A percentile compares a stretch with the other conserved stretches of the same genome.
These are phyloP conservation scores for Suillus fuscotomentosus DNA, from an alignment of 768 basidiomycete species.

Conservation along the genomic window DNA sequence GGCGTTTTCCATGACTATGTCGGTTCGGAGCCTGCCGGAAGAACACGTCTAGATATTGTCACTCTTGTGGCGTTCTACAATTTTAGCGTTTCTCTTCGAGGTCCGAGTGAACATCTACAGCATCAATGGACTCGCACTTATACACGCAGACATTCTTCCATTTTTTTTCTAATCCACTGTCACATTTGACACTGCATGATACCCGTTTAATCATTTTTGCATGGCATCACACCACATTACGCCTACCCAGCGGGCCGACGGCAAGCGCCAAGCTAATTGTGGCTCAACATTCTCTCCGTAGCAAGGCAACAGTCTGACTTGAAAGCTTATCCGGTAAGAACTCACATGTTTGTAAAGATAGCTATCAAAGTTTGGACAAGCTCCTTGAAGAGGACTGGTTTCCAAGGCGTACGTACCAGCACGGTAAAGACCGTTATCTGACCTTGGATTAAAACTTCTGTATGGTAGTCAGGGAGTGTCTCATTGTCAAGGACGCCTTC, in stretches of 20 bases:
- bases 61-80: not conserved
- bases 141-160: not conserved
- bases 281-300: not conserved
- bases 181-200: not conserved
- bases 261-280: not conserved
- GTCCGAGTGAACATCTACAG: not conserved
- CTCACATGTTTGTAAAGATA: not conserved
- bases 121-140: not conserved
- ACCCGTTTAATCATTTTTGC: not conserved
- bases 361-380: not conserved
- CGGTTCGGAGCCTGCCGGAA: not conserved
- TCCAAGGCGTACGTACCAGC: not conserved
- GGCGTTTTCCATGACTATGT: not conserved
- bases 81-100: not conserved
- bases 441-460: not conserved
- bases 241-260: not conserved
- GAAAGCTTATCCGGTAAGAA: not conserved
- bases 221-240: not conserved
- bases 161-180: not conserved
- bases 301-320: not conserved
- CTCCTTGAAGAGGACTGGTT: not conserved
- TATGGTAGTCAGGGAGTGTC: not conserved
- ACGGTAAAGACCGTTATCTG: not conserved
- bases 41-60: not conserved
- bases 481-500: not conserved